A percentile compares a stretch with the other conserved stretches of the same genome.
Conservation (phyloP, 495 filamentous ascomycete genomes). For the Cercophora samala region DNA sequence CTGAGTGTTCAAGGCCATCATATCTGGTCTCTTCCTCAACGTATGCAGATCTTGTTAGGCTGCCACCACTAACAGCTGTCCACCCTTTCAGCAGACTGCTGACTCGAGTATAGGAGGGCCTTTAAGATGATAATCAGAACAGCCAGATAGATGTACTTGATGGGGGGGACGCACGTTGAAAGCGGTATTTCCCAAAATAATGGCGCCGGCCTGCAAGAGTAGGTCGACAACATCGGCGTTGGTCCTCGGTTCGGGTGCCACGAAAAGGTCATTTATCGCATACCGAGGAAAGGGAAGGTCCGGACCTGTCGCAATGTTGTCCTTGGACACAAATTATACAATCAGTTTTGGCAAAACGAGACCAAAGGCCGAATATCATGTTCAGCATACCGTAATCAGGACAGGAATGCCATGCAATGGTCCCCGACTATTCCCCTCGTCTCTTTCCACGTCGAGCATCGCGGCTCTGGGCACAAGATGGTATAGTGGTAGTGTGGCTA, state of each 20-base stretch:
- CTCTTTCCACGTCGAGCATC: conserved; percentile 56
- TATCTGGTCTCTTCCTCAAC: conserved; percentile 35
- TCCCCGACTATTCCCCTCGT: conserved; percentile 49
- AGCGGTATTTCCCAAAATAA: conserved; percentile 50
- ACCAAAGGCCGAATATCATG: too few relatives aligned
- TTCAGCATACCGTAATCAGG: conserved; percentile 8
- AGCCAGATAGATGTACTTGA: neutral
- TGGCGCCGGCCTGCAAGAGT: conserved; percentile 41
- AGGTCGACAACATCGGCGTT: conserved; percentile 24
- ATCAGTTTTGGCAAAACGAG: too few relatives aligned
- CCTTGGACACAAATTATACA: conserved; percentile 10
- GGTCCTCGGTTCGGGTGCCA: conserved; percentile 12
- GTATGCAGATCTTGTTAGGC: conserved; percentile 47
- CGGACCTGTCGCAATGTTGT: conserved; percentile 39
- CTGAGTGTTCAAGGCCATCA: conserved; percentile 29
- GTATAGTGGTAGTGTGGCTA: too few relatives aligned
- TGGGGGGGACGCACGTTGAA: conserved; percentile 15
- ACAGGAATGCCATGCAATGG: conserved; percentile 49
- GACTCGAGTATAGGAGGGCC: neutral
- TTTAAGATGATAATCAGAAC: too few relatives aligned
- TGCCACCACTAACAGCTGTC: conserved; percentile 45
- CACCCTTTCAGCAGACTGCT: conserved; percentile 35
- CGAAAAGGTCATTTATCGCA: conserved; percentile 30
- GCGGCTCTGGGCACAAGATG: conserved; percentile 39
- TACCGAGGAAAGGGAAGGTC: conserved; percentile 43